Evolutionary conservation across 257 asterid genomes (phyloP).

Genomic region (Solanum lycopersicoides): DNA sequence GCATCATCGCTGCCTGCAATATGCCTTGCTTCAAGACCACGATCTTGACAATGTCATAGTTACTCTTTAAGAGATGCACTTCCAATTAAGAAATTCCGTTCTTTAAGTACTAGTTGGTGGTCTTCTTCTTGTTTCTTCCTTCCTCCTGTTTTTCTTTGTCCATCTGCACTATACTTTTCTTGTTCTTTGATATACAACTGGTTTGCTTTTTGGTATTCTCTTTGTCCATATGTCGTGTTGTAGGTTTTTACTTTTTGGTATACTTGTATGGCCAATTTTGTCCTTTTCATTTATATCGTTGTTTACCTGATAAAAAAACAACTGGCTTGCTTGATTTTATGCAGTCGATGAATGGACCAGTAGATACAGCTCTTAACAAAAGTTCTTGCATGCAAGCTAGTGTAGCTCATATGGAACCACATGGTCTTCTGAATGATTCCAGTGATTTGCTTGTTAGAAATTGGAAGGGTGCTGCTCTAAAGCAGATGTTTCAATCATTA

Average conservation of each 20-base stretch:
- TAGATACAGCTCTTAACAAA: conserved; percentile 7
- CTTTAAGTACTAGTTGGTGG: neutral
- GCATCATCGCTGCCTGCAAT: neutral
- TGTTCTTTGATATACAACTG: neutral
- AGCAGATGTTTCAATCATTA: conserved; percentile 43
- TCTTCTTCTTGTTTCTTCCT: neutral
- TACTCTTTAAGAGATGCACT: neutral
- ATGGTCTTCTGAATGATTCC: conserved; percentile 9
- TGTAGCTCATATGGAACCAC: conserved; percentile 16
- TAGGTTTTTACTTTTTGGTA: neutral
- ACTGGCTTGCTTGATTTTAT: conserved; percentile 2
- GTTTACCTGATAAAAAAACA: neutral
- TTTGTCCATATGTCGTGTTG: neutral
- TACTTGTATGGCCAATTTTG: neutral
- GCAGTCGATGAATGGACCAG: conserved; percentile 22
- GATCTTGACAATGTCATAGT: neutral
- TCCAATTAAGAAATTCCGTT: neutral
- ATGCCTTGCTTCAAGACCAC: neutral
- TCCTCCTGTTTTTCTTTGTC: neutral
- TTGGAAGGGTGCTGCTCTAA: conserved; percentile 45
- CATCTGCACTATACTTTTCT: neutral
- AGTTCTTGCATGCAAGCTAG: conserved; percentile 11
- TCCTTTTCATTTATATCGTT: neutral
- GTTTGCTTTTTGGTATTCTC: neutral
- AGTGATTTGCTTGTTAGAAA: conserved; percentile 21